phyloP scores from a whole-genome alignment of 2,329 filamentous ascomycete genomes.

The Pseudogymnoascus sp. region DNA sequence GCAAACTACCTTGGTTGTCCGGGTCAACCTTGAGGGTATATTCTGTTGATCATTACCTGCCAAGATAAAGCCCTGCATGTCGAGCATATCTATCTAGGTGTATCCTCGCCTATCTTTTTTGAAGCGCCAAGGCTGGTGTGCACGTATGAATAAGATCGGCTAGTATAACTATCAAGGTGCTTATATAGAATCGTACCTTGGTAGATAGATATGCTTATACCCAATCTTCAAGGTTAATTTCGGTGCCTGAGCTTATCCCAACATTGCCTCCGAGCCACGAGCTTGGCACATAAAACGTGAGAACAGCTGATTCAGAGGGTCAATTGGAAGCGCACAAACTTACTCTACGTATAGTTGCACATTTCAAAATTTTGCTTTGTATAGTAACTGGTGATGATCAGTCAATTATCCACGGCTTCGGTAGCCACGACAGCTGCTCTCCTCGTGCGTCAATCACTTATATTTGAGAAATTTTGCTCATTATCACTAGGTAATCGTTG shows the following conservation, averaged over 20 bases:
- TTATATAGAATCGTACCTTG: neutral
- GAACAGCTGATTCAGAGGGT: neutral
- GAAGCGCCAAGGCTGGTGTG: neutral
- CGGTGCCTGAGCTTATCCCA: neutral
- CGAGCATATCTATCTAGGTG: neutral
- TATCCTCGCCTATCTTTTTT: neutral
- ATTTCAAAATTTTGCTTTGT: neutral
- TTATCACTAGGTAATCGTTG: neutral
- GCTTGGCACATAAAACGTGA: neutral
- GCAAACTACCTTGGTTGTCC: neutral
- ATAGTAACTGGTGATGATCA: neutral
- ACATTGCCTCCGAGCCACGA: neutral
- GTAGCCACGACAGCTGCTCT: neutral
- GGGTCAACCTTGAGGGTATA: neutral
- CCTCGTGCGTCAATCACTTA: neutral
- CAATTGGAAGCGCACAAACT: neutral
- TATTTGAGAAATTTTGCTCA: neutral
- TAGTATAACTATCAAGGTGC: slow-evolving; percentile 4
- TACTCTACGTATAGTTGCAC: neutral
- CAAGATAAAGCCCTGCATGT: neutral
- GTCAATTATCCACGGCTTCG: neutral
- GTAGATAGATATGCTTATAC: slow-evolving; percentile 3
- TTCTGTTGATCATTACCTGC: neutral
- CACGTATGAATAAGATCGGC: neutral
- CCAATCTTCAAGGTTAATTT: neutral